phyloP scores from a whole-genome alignment of 1,284 basidiomycete species.

The Peniophora sp. region DNA sequence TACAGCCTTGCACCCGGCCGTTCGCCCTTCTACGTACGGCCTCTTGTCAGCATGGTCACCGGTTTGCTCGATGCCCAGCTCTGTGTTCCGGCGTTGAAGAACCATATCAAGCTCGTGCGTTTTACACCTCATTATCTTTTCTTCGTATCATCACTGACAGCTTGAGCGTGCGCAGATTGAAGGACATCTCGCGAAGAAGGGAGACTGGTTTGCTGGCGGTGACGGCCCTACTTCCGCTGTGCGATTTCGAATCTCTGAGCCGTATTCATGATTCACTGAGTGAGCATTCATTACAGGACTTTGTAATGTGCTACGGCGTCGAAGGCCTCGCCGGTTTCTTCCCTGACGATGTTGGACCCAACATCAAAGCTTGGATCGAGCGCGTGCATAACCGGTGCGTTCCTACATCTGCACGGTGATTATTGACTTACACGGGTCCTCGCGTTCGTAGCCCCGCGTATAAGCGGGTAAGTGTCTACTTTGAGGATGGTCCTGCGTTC shows the following conservation, averaged over 20 bases:
- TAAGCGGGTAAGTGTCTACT: constrained; percentile 20
- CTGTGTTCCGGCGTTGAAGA: constrained; percentile 18
- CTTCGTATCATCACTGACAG: neutral
- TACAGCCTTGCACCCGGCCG: constrained; percentile 20
- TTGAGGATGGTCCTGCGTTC: neutral
- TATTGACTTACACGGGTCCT: neutral
- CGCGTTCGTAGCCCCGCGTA: constrained; percentile 25
- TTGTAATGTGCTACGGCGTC: constrained; percentile 28
- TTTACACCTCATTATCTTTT: neutral
- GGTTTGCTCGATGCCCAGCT: constrained; percentile 11
- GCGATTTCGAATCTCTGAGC: neutral
- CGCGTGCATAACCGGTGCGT: constrained; percentile 22
- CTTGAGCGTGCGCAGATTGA: constrained; percentile 13
- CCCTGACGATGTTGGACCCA: constrained; percentile 16
- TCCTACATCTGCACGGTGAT: constrained; percentile 1
- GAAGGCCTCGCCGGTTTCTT: constrained; percentile 15
- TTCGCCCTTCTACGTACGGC: constrained; percentile 24
- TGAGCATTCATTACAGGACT: constrained; percentile 17
- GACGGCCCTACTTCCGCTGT: constrained; percentile 26
- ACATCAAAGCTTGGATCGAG: constrained; percentile 20
- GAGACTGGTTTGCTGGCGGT: constrained; percentile 30
- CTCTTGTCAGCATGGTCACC: constrained; percentile 18
- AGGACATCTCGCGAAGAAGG: constrained; percentile 13
- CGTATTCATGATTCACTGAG: neutral
- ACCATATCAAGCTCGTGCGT: constrained; percentile 18